Evolutionary conservation across 1,139 yeast genomes (phyloP), one percentile per base, ranked within the genome.

Genomic region (Saccharomycopsis hybrid): DNA sequence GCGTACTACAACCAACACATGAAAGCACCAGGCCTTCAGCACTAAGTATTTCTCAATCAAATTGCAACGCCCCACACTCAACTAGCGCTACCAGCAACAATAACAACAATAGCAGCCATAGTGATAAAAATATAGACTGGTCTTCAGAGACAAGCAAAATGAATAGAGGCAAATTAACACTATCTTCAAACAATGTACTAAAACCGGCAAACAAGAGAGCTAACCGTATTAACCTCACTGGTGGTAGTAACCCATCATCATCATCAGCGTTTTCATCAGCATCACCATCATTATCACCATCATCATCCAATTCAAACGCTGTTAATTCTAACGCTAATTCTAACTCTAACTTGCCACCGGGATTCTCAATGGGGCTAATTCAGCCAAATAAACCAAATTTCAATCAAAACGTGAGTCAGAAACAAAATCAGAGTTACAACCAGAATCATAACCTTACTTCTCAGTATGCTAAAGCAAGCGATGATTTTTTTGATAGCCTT

Each of bases 301-400:
- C 18, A 18, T 18, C 18, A 18, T 18, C 18, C 18, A 18, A 18
- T 18, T 18, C 18, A 18, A 18, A 29, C 3, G 44, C 28, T 31
- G 37, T 42, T 33, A 35, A 24, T 28, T 18, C 18, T 4, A 13
- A 29, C 36, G 27, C 46, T 33, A 33, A 28, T n/a, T 39, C 41
- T 1, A 37, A 39, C 18, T 28, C 54, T 4, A 47, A 53, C 13
- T 49, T 62, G n/a, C 69, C 69, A 27, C 69, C 69, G 1, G 69
- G 69, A 9, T 65, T 65, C 44, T 71, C 64, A 52, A 60, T 52
- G 59, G 65, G 60, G 58, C 62, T 54, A 60, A 54, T 65, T 28
- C 64, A 62, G 41, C 69, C 69, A 5, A 59, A 18, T 18, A 18
- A 18, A 18, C 18, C 18, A 18, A 18, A 18, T 18, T 18, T 18